Base-by-base conservation (phyloP, 23 red algal species). In the Gracilariopsis chorda region DNA sequence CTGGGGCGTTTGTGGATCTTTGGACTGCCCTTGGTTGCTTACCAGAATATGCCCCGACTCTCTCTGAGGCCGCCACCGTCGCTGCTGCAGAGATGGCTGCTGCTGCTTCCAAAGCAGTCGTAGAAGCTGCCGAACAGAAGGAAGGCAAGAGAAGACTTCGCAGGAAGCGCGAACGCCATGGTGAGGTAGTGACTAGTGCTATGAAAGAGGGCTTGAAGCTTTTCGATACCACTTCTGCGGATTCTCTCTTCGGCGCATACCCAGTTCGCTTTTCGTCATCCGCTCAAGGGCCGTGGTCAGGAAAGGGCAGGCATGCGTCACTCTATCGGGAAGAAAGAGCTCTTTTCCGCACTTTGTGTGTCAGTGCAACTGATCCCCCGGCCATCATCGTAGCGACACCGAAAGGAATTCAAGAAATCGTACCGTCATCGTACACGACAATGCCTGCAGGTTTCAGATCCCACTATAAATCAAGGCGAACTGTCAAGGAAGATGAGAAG, bases 21-120 rank as follows among this genome's bases (percentile, higher is more conserved):
- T 95, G 93, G 93, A 61, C 78, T 7, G 69, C 83, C 13, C 79
- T 95, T n/a, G 84, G 85, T 17, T 80, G 80, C 48, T 35, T 95
- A 23, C 93, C 93, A 37, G 93, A 95, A 56, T 95, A 90, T 48
- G 93, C 93, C 3, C 83, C 93, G 2, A 37, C 63, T 21, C 60
- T 95, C 17, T 84, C 76, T 45, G 93, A 95, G 30, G 93, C 93
- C 30, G 93, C 93, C 16, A 95, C 93, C n/a, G 93, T 95, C 8
- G 93, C 82, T 34, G 93, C 93, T 59, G 93, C 93, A 29, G 72
- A 87, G 29, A 88, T 83, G 76, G 93, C 82, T 1, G 68, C 93
- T 28, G 78, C 76, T 39, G 67, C 82, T 21, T 86, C 93, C n/a
- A 49, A 72, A 14, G 57, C 51, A 12, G 85, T 64, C 1, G 48